Evolutionary conservation across 805 yeast species (phyloP).

Genomic region (Barnettozyma populi): DNA sequence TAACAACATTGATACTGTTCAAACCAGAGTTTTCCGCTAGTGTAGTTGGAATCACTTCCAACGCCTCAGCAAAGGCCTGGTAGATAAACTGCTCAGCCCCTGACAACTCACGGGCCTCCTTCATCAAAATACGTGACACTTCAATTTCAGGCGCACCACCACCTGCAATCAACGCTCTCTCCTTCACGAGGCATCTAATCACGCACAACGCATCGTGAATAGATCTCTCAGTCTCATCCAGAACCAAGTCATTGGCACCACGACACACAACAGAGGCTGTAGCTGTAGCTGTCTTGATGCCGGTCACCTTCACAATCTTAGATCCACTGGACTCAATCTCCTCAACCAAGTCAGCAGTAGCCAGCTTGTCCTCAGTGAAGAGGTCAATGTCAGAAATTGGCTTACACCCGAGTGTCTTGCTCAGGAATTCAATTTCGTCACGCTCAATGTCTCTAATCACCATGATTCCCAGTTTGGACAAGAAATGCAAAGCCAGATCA

Average conservation of each 20-base stretch:
- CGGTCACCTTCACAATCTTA: constrained; percentile 79
- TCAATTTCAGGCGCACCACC: constrained; percentile 99
- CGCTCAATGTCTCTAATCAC: constrained; percentile 96
- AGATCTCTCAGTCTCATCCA: constrained; percentile 97
- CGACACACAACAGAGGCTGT: constrained; percentile 89
- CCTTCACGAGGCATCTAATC: constrained; percentile 81
- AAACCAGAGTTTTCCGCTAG: constrained; percentile 96
- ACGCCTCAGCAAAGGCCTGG: constrained; percentile 71
- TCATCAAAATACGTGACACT: constrained; percentile 93
- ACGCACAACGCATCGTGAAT: constrained; percentile 93
- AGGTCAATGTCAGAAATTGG: constrained; percentile 95
- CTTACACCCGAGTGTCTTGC: constrained; percentile 79
- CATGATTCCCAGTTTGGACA: constrained; percentile 88
- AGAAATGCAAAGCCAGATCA: constrained; percentile 88
- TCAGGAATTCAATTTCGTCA: constrained; percentile 90
- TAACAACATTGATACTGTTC: constrained; percentile 87
- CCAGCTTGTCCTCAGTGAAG: constrained; percentile 89
- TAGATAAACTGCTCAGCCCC: constrained; percentile 71
- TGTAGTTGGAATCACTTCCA: constrained; percentile 91
- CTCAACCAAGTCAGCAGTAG: constrained; percentile 87
- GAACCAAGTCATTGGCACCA: constrained; percentile 86
- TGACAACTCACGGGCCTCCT: constrained; percentile 82
- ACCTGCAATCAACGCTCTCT: constrained; percentile 94
- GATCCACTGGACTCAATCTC: constrained; percentile 49
- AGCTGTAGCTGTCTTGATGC: constrained; percentile 61